Evolutionary conservation across 202 grass and related monocot genomes (phyloP).

Genomic region (Panicum virgatum): DNA sequence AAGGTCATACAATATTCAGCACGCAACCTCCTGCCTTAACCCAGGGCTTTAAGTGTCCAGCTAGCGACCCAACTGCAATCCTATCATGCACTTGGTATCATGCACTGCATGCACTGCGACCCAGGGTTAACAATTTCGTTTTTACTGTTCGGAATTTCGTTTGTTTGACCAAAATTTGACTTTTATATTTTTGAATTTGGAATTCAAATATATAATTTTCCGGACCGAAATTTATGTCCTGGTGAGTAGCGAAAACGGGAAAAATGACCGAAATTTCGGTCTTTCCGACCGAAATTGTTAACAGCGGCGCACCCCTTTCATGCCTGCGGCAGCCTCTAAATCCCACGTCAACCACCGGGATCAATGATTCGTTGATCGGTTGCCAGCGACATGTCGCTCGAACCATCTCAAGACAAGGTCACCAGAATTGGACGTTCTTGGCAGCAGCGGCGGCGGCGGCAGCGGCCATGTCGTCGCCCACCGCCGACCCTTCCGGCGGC

Average conservation of each 20-base stretch:
- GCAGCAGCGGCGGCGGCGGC: background rate
- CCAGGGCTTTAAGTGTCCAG: conserved; percentile 22
- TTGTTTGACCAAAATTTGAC: no score
- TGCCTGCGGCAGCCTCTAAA: background rate
- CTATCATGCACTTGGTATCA: conserved; percentile 25
- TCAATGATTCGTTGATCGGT: conserved; percentile 34
- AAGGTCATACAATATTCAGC: background rate
- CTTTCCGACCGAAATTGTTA: no score
- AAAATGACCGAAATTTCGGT: no score
- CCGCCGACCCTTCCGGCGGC: background rate
- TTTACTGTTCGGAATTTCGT: no score
- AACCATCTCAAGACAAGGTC: background rate
- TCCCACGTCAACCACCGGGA: conserved; percentile 25
- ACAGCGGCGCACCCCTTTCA: background rate
- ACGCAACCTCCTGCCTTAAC: background rate
- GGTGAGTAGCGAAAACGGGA: no score
- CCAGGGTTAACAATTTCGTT: no score
- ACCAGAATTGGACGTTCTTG: background rate
- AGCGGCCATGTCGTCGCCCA: background rate
- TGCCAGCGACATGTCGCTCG: conserved; percentile 18
- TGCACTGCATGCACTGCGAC: no score
- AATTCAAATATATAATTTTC: no score
- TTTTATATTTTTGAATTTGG: no score
- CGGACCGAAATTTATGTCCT: no score
- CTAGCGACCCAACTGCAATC: conserved; percentile 34